Percentiles rank a stretch among this genome's conserved stretches.
These are phyloP conservation scores for Naganishia albida DNA, from an alignment of 1,284 basidiomycete genomes.

Conservation along the genomic window DNA sequence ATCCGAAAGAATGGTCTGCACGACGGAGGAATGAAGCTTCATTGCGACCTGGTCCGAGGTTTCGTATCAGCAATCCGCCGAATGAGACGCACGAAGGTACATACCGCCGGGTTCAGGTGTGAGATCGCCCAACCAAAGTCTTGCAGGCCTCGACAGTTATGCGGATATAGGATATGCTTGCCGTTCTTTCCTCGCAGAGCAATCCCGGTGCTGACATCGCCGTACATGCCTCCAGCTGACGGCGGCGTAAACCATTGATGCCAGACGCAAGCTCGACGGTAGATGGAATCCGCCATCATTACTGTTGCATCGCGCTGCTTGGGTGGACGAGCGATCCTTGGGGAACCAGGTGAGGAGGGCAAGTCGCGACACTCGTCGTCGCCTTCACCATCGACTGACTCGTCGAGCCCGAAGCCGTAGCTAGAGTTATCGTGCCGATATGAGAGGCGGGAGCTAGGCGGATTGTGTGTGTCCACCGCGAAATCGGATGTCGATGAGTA, in stretches of 20 bases:
- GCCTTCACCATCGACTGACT: no score
- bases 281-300: slow-evolving; percentile 49
- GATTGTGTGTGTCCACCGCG: no score
- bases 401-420: no score
- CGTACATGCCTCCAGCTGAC: slow-evolving; percentile 32
- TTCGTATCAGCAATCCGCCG: no score
- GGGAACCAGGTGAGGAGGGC: no score
- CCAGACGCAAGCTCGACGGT: slow-evolving; percentile 43
- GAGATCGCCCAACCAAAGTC: slow-evolving; percentile 43
- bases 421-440: no score
- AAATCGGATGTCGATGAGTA: no score
- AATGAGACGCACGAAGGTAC: background rate
- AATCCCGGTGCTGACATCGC: slow-evolving; percentile 41
- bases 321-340: no score
- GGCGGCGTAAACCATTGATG: slow-evolving; percentile 48
- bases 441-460: no score
- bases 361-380: no score
- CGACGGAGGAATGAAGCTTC: no score
- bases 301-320: slow-evolving; percentile 41
- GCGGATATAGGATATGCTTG: slow-evolving; percentile 44
- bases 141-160: slow-evolving; percentile 41
- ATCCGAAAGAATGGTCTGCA: slow-evolving; percentile 5
- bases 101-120: slow-evolving; percentile 42
- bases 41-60: no score
- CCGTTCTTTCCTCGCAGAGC: slow-evolving; percentile 44